Base-by-base conservation (phyloP, 2,329 filamentous ascomycete species). In the Fusarium ramigenum region DNA sequence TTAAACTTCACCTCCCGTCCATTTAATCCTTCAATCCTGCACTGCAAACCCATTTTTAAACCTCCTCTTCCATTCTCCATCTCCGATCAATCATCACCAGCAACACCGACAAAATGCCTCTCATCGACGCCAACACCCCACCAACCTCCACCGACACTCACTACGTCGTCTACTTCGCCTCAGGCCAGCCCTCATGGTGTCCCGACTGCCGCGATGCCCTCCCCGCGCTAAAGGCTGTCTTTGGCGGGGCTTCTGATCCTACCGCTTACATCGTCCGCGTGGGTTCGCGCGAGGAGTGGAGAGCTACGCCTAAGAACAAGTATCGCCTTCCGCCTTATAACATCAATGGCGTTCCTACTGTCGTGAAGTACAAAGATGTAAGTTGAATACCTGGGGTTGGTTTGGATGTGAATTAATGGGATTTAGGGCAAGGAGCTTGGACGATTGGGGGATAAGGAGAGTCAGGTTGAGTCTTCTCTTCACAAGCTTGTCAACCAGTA, bases 161-260 rank as follows among this genome's bases (percentile, higher is more conserved):
- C 64, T 79, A 80, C 37, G 77, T 79, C 67, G 78, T 79, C 34
- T 79, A 79, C 65, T 79, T 79, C 37, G 78, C 78, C 6, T 80
- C 78, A 0, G 78, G 78, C 16, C 72, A 79, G 25, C 78, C 78
- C 9, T 78, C 78, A 1, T 79, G 78, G 78, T 79, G 78, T 28
- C 78, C 78, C 1, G 78, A 79, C 53, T 79, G 76, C 21, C 70
- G 72, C 15, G 66, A 78, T 50, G 78, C 78, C 0, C 40, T 79
- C 9, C 76, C 78, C 7, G 76, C 75, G 7, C 44, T 79, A 4
- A 64, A 75, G 1, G 69, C 42, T 2, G 78, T 80, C 7, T 80
- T 79, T 42, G 76, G 74, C 0, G 43, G 58, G 5, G 68, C 70
- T 4, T 74, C 77, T 9, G 75, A 76, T 4, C 78, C 78, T 4